These are phyloP conservation scores for Trifolium subterraneum DNA, from an alignment of 306 rosid genomes.

Conservation along the genomic window DNA sequence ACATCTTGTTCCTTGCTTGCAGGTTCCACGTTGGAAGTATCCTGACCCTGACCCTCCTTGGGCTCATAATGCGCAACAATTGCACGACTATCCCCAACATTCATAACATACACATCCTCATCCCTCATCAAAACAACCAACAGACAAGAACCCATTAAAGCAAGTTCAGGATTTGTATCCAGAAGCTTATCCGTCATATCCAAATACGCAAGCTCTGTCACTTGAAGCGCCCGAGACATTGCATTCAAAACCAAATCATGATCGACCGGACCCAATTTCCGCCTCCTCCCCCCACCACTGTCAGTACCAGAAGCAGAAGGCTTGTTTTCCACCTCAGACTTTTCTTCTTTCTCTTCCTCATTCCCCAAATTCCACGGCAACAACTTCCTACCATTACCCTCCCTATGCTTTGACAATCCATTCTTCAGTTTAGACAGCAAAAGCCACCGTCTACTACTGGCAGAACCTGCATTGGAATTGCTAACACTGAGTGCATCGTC, in stretches of 20 bases:
- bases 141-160: conserved; percentile 91
- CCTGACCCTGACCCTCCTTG: conserved; percentile 66
- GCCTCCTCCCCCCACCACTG: conserved; percentile 51
- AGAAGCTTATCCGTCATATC: conserved; percentile 86
- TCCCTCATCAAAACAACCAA: conserved; percentile 88
- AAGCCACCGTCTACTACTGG: conserved; percentile 76
- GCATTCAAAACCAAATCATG: conserved; percentile 78
- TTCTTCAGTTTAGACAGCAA: conserved; percentile 75
- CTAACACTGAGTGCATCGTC: conserved; percentile 83
- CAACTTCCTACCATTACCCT: conserved; percentile 62
- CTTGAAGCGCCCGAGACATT: conserved; percentile 76
- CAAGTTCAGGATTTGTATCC: conserved; percentile 83
- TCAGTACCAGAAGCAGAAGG: conserved; percentile 30
- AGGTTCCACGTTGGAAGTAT: conserved; percentile 45
- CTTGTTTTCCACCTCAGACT: conserved; percentile 63
- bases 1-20: conserved; percentile 40
- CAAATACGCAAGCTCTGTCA: conserved; percentile 77
- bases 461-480: conserved; percentile 82
- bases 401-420: conserved; percentile 82
- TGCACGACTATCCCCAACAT: conserved; percentile 97
- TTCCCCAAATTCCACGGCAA: conserved; percentile 73
- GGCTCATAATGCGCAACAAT: conserved; percentile 78
- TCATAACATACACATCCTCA: conserved; percentile 95
- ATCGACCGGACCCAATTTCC: conserved; percentile 84
- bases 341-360: conserved; percentile 73